Evolutionary conservation across 2,329 filamentous ascomycete genomes (phyloP), one percentile per base, ranked within the genome.

Genomic region (Colletotrichum karsti): DNA sequence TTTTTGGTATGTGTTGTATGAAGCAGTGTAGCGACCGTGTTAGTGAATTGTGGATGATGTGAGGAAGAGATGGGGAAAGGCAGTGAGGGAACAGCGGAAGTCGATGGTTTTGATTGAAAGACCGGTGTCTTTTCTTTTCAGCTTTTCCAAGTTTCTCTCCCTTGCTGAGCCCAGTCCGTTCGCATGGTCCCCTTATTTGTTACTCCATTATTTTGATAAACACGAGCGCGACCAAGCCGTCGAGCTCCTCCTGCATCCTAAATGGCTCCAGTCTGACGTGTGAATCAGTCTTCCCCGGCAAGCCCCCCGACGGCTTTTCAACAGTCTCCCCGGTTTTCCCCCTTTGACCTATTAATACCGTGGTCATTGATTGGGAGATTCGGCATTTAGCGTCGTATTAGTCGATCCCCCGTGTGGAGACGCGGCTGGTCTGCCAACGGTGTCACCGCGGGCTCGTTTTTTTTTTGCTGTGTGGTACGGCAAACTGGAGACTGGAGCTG

Each of bases 181-280:
- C 28, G 54, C 35, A 50, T 42, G 24, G 15, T 30, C 22, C 18
- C 20, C 22, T 22, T 50, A 46, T 33, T 33, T 7, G 22, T 12
- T 41, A 13, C 37, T 15, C 53, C 30, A 64, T 67, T 67, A 53
- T 67, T 67, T 51, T 37, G 28, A n/a, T 60, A 44, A 37, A 65
- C 44, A 62, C 57, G 57, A 33, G n/a, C n/a, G 26, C n/a, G 33
- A 12, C 8, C n/a, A n/a, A 39, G 22, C 37, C 33, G 22, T 35
- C n/a, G 15, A 65, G 58, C 55, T 44, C 33, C 37, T 63, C 24
- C 22, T 37, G 39, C 28, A 53, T 58, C 28, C 41, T 39, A 35
- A 44, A 6, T 33, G 59, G 30, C 60, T 64, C 64, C 46, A 65
- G 53, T 67, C 60, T 64, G 65, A 67, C 65, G 65, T 67, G 60